Evolutionary conservation across 768 basidiomycete genomes (phyloP).

Genomic region (Scleroderma bovista): DNA sequence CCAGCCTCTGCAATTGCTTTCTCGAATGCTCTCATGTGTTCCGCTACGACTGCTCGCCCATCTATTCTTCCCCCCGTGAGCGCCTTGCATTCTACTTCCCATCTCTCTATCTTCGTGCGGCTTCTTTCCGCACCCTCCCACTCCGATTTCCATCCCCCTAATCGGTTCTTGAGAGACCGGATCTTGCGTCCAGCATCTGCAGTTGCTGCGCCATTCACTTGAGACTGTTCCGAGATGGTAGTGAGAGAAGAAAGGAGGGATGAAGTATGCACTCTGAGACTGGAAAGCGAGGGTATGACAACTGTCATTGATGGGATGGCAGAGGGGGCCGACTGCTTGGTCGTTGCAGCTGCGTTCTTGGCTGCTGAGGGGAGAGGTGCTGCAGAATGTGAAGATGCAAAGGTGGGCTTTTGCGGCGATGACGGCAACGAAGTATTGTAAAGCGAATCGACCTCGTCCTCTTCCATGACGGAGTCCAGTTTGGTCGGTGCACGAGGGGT

Average conservation of each 20-base stretch:
- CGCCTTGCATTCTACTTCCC: slow-evolving; percentile 61
- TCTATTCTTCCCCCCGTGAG: slow-evolving; percentile 37
- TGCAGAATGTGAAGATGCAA: slow-evolving; percentile 42
- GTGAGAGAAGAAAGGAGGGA: slow-evolving; percentile 72
- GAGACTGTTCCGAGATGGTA: slow-evolving; percentile 80
- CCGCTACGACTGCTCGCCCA: slow-evolving; percentile 68
- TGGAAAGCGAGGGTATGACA: slow-evolving; percentile 58
- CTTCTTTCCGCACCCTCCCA: slow-evolving; percentile 85
- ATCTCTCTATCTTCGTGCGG: slow-evolving; percentile 66
- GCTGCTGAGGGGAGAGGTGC: slow-evolving; percentile 41
- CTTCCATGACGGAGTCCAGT: slow-evolving; percentile 37
- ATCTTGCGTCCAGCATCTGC: slow-evolving; percentile 85
- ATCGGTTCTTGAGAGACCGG: slow-evolving; percentile 76
- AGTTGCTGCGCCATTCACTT: slow-evolving; percentile 80
- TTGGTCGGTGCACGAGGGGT: slow-evolving; percentile 22
- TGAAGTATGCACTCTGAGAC: slow-evolving; percentile 68
- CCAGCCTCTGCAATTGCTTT: slow-evolving; percentile 67
- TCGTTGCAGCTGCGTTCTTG: slow-evolving; percentile 11
- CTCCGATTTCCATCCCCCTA: slow-evolving; percentile 74
- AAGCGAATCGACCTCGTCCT: slow-evolving; percentile 30
- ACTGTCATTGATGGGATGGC: slow-evolving; percentile 24
- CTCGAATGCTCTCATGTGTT: slow-evolving; percentile 74
- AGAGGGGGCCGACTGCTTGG: slow-evolving; percentile 17
- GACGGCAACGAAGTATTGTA: slow-evolving; percentile 36
- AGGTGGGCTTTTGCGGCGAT: slow-evolving; percentile 56